Base-by-base conservation (phyloP, 192 early-diverging fungal genomes). In the Glomus cerebriforme region DNA sequence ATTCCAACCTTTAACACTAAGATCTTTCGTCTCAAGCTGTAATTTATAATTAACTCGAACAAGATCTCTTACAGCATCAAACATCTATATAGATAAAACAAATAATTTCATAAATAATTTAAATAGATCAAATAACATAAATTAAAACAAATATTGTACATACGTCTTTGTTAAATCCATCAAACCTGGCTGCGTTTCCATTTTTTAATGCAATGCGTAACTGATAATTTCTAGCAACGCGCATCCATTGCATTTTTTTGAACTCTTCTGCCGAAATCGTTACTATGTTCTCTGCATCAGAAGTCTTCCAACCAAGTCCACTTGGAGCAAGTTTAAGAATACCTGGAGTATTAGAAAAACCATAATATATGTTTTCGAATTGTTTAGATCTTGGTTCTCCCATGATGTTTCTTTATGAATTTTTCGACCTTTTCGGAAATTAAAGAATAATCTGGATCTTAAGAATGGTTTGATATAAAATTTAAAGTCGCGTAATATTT, bases 1-100 rank as follows among this genome's bases (percentile, higher is more conserved):
- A 87, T 99, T 98, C 93, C 95, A 97, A 35, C 97, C 97, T 77
- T 92, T 92, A 12, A 97, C 82, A 78, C 95, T 95, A 64, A 95
- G 82, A 77, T 99, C 96, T 79, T 92, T 93, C 31, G 84, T 81
- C 77, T 98, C 96, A 24, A 99, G 81, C 0, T 83, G 85, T 60
- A 95, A 82, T 59, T 91, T 86, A 84, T 97, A 97, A 75, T 91
- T 87, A 8, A 83, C 75, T 77, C 91, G 93, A 49, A 95, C 77
- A 3, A 90, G 82, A 27, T 94, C 90, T 31, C 88, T 88, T 47
- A 99, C 81, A n/a, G 86, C 82, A n/a, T 97, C 96, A 78, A 89
- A 95, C 75, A 94, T 89, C 91, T 99, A 88, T 15, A 35, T 32
- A 54, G 9, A 47, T 3, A 8, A 22, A 27, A 49, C 5, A 71